A percentile compares a stretch with the other conserved stretches of the same genome.
These are phyloP conservation scores for Cladophialophora chaetospira DNA, from an alignment of 2,329 filamentous ascomycete genomes.

Conservation along the genomic window DNA sequence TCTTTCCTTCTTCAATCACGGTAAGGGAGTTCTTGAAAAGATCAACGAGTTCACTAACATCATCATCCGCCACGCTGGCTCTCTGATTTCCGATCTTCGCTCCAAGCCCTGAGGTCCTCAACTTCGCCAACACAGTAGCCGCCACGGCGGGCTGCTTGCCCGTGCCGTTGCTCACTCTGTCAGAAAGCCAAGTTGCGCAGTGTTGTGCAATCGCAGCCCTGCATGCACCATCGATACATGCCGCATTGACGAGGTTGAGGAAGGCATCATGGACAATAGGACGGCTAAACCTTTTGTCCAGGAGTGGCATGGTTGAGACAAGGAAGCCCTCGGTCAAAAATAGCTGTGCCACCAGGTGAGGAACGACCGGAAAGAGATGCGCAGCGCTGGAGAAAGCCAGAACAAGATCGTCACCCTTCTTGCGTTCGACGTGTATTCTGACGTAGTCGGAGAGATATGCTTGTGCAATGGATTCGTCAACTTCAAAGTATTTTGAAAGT, in stretches of 20 bases:
- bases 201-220: slow-evolving; percentile 82
- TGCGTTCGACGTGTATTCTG: slow-evolving; percentile 67
- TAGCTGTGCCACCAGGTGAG: slow-evolving; percentile 71
- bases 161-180: slow-evolving; percentile 73
- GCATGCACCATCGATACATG: slow-evolving; percentile 81
- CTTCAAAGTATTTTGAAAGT: slow-evolving; percentile 79
- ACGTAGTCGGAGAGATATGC: slow-evolving; percentile 74
- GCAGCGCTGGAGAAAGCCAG: slow-evolving; percentile 92
- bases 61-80: slow-evolving; percentile 41
- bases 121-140: slow-evolving; percentile 74
- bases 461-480: slow-evolving; percentile 69
- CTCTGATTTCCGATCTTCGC: slow-evolving; percentile 39
- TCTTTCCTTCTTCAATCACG: slow-evolving; percentile 42
- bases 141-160: slow-evolving; percentile 57
- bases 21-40: slow-evolving; percentile 54
- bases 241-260: slow-evolving; percentile 85
- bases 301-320: slow-evolving; percentile 71
- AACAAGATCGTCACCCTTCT: slow-evolving; percentile 84
- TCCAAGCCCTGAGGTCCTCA: slow-evolving; percentile 39
- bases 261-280: slow-evolving; percentile 82
- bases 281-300: slow-evolving; percentile 80
- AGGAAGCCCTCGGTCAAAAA: slow-evolving; percentile 91
- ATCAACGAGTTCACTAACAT: slow-evolving; percentile 55
- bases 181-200: slow-evolving; percentile 83
- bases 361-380: slow-evolving; percentile 81